Conservation (phyloP, 306 rosid genomes). For the Rubus parviflorus region DNA sequence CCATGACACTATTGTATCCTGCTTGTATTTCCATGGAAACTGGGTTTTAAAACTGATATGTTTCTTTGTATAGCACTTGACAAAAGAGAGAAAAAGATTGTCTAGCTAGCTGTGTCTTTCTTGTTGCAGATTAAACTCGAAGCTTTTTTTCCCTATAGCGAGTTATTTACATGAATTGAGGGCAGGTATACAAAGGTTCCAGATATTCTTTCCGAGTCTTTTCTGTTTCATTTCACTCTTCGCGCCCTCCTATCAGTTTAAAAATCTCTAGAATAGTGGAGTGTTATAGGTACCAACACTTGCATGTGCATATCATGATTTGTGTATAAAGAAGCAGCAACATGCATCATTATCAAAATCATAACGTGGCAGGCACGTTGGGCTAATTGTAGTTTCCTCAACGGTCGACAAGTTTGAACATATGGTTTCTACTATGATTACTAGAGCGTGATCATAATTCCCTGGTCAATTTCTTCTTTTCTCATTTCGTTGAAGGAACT, state of each 20-base stretch:
- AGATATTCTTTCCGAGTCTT: background rate
- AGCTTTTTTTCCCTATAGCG: background rate
- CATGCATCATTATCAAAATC: too few species aligned
- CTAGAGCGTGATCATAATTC: too few species aligned
- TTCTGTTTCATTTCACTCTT: background rate
- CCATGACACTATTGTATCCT: background rate
- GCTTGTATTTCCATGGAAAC: slow-evolving; percentile 8
- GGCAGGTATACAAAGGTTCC: background rate
- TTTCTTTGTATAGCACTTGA: background rate
- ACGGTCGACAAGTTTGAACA: too few species aligned
- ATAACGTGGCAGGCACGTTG: too few species aligned
- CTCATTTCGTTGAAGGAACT: too few species aligned
- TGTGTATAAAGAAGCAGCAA: background rate
- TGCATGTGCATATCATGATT: background rate
- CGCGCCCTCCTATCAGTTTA: background rate
- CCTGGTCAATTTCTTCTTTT: too few species aligned
- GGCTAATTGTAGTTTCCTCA: too few species aligned
- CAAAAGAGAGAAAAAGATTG: background rate
- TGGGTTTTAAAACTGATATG: background rate
- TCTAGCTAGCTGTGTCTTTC: background rate
- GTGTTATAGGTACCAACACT: background rate
- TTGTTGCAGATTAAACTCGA: background rate
- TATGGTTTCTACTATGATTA: background rate
- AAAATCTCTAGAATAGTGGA: background rate
- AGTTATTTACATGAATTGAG: background rate